Evolutionary conservation across 164 flowering plant genomes (phyloP), one percentile per base, ranked within the genome.

Genomic region (Vitis labrusca): DNA sequence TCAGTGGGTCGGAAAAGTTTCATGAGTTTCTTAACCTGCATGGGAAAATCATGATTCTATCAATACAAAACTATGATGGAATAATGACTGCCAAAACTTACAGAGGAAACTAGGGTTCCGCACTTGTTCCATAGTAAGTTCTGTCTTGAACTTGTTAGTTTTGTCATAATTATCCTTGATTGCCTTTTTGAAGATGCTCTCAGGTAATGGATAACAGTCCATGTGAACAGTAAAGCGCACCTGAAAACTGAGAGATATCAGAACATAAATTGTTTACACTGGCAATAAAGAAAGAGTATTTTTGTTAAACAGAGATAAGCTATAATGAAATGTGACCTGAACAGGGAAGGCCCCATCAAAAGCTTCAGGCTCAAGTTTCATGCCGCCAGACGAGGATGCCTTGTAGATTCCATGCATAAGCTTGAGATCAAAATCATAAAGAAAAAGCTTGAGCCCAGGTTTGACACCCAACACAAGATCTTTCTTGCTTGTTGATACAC

Each of bases 141-240:
- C 92, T 50, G 83, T 80, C 65, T 85, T 83, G 80, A 93, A 93
- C 83, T 85, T 91, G 60, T 75, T 67, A 59, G 56, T 86, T 30
- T 80, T 81, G 56, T 83, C 64, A 72, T 91, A 87, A 70, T 79
- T 89, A 30, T 88, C 98, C 72, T 71, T 72, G 16, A 93, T 84
- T 30, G 97, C 95, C 77, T 80, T 85, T 82, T 74, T 88, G 82
- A 93, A 93, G 44, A 80, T 76, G 64, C 74, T 80, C 67, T 89
- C 95, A 13, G 94, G 85, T 6, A 93, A 78, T 11, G 98, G 94
- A 69, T 66, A 65, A 62, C 98, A 91, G 66, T 88, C 95, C 66
- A 79, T 73, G 54, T 78, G 62, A 61, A 90, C 77, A 8, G 63
- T 75, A 70, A 91, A 93, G 17, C 89, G 85, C 67, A 93, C 97